These are phyloP conservation scores for Vinca minor DNA, from an alignment of 257 asterid genomes.

Conservation along the genomic window DNA sequence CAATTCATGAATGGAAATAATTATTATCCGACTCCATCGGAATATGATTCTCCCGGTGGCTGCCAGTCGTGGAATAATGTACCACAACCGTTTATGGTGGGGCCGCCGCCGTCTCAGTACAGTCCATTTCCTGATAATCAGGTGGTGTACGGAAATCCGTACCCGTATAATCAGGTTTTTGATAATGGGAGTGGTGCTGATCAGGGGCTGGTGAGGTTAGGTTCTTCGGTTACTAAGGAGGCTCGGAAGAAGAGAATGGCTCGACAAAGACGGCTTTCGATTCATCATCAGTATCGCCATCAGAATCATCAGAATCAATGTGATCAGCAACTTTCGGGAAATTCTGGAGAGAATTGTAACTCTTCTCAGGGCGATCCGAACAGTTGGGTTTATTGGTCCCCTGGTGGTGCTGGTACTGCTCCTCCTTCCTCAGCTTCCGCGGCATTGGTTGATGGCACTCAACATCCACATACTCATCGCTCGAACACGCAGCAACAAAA, in stretches of 20 bases:
- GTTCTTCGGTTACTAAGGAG: slow-evolving; percentile 72
- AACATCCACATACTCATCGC: slow-evolving; percentile 12
- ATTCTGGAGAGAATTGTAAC: slow-evolving; percentile 18
- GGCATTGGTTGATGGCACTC: slow-evolving; percentile 13
- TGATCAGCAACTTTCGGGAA: slow-evolving; percentile 13
- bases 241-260: slow-evolving; percentile 97
- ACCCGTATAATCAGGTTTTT: slow-evolving; percentile 36
- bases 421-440: slow-evolving; percentile 3
- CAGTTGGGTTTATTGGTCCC: slow-evolving; percentile 48
- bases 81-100: slow-evolving; percentile 30
- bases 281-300: slow-evolving; percentile 30
- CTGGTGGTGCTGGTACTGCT: slow-evolving; percentile 13
- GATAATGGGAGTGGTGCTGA: slow-evolving; percentile 49
- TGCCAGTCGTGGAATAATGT: no score
- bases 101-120: slow-evolving; percentile 29
- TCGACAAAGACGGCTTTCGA: slow-evolving; percentile 45
- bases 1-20: slow-evolving; percentile 37
- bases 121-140: slow-evolving; percentile 31
- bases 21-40: slow-evolving; percentile 21
- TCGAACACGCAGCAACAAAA: slow-evolving; percentile 25
- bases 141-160: slow-evolving; percentile 23
- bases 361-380: slow-evolving; percentile 22
- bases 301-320: slow-evolving; percentile 16
- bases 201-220: slow-evolving; percentile 38
- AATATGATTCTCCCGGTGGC: no score